Percentiles rank a stretch among this genome's conserved stretches.
Evolutionary conservation across 2,329 filamentous ascomycete species (phyloP).

Genomic region (Aspergillus phoenicis): DNA sequence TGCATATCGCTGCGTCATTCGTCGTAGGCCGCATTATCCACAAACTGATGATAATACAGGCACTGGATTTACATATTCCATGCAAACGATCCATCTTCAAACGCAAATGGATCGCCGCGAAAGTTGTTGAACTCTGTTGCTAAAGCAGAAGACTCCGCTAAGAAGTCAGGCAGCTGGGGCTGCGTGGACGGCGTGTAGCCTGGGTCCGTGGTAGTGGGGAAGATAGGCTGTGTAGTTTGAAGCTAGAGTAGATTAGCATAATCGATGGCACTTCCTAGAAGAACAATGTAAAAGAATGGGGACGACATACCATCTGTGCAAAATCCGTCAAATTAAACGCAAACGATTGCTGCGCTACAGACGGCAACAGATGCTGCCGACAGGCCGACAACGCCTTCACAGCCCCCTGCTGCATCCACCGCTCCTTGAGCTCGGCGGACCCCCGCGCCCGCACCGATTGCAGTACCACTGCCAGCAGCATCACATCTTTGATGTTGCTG

Average conservation of each 20-base stretch:
- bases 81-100: slow-evolving; percentile 17
- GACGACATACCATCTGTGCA: background rate
- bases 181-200: background rate
- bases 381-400: slow-evolving; percentile 25
- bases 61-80: background rate
- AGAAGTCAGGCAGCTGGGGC: slow-evolving; percentile 15
- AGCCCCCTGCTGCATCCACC: slow-evolving; percentile 30
- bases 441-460: slow-evolving; percentile 34
- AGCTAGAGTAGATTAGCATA: background rate
- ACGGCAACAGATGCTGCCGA: slow-evolving; percentile 21
- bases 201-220: background rate
- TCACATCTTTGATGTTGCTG: slow-evolving; percentile 34
- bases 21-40: background rate
- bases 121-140: slow-evolving; percentile 24
- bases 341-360: slow-evolving; percentile 5
- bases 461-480: slow-evolving; percentile 33
- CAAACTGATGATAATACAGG: no score
- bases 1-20: background rate
- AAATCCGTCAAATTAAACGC: background rate
- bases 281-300: background rate
- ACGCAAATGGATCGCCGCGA: slow-evolving; percentile 20
- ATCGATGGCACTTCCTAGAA: background rate
- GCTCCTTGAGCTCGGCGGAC: slow-evolving; percentile 26
- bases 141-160: slow-evolving; percentile 16
- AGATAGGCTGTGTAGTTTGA: slow-evolving; percentile 4